Evolutionary conservation across 106 monocot genomes (phyloP), one percentile per base, ranked within the genome.

Genomic region (Dendrobium officinale): DNA sequence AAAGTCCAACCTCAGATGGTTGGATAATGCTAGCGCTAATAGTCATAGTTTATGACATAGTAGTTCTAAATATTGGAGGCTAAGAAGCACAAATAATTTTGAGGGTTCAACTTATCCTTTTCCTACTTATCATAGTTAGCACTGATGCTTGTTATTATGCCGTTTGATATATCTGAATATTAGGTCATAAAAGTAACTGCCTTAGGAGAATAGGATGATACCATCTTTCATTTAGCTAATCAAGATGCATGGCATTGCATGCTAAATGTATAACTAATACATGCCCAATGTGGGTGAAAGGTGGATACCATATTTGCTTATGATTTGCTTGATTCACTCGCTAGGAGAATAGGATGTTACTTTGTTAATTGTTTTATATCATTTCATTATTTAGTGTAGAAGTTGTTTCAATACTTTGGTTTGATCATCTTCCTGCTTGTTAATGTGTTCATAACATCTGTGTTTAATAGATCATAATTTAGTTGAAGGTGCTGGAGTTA

Each of bases 401-500:
- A 61, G 61, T n/a, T 61, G 61, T 61, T 61, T 61, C 61, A 61
- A 22, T 61, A 10, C 61, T 61, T 61, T 61, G 4, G 3, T 4
- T 29, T 70, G 33, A 70, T 11, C 33, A 15, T 22, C 15, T 31
- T 33, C 29, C 9, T 29, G 24, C 6, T 9, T 67, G 11, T 31
- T 27, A 67, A 6, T 5, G 18, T 20, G 13, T 70, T 33, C 15
- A 37, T 37, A 16, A 13, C 33, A 70, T 33, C 37, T 33, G 3
- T 33, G 70, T 37, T 70, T 33, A 24, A 70, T 70, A 70, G 33
- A 70, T 70, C 70, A 70, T 70, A 70, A 70, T 70, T 70, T 70
- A 70, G 70, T 70, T 70, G 37, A 33, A 37, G 70, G 37, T 70
- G 70, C 31, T 70, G 20, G 33, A 15, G 11, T 70, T 70, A 37